Conservation (phyloP, 176 grass and related monocot species). For the Sorghum bicolor region DNA sequence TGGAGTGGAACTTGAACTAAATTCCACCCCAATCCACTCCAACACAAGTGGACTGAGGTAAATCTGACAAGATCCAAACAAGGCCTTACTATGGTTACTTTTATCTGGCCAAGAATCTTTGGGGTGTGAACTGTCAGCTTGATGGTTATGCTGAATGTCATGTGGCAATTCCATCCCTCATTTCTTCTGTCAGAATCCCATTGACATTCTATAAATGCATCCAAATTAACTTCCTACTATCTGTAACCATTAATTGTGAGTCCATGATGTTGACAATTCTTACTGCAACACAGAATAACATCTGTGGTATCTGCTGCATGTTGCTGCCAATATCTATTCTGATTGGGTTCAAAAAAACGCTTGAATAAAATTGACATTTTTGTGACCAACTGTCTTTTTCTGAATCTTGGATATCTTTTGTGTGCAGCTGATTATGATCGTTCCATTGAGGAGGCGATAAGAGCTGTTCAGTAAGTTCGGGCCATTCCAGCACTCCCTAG, state of each 20-base stretch:
- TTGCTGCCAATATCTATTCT: slow-evolving; percentile 24
- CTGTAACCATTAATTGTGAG: neutral
- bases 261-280: neutral
- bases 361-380: slow-evolving; percentile 17
- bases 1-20: too few relatives aligned
- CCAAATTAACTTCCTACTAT: neutral
- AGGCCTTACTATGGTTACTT: neutral
- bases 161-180: slow-evolving; percentile 1
- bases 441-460: slow-evolving; percentile 79
- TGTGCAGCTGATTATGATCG: slow-evolving; percentile 82
- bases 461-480: slow-evolving; percentile 63
- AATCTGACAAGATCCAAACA: too few relatives aligned
- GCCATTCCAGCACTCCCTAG: neutral
- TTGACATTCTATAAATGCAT: slow-evolving; percentile 5
- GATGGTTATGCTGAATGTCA: slow-evolving; percentile 4
- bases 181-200: slow-evolving; percentile 4
- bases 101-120: slow-evolving; percentile 1
- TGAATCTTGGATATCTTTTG: slow-evolving; percentile 36
- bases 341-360: neutral
- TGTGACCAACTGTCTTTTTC: neutral
- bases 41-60: too few relatives aligned
- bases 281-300: neutral
- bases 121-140: neutral
- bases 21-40: too few relatives aligned
- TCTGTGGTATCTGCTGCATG: slow-evolving; percentile 10